A percentile compares a stretch with the other conserved stretches of the same genome.
Evolutionary conservation across 2,329 filamentous ascomycete species (phyloP).

Genomic region (Ophiocordyceps polyrhachis-furcata): DNA sequence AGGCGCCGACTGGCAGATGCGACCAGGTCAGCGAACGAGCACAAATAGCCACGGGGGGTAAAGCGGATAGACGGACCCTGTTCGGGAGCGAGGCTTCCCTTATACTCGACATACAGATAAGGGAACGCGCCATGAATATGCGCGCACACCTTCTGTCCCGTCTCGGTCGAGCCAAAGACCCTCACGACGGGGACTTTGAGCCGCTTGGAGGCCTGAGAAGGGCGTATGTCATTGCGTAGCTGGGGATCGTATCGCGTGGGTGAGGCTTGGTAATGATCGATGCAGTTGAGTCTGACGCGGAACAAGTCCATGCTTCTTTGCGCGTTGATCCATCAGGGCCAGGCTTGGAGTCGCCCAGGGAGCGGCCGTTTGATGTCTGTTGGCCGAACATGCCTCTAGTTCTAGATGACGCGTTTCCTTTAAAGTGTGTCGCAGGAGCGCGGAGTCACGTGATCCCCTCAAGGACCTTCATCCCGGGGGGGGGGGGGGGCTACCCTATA

Average conservation of each 20-base stretch:
- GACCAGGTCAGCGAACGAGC: slow-evolving; percentile 3
- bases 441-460: slow-evolving; percentile 10
- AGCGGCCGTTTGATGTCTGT: background rate
- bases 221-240: slow-evolving; percentile 45
- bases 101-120: slow-evolving; percentile 84
- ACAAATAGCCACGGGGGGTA: background rate
- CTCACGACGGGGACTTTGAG: slow-evolving; percentile 73
- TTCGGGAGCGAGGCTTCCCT: slow-evolving; percentile 44
- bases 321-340: slow-evolving; percentile 5
- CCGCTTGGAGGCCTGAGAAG: slow-evolving; percentile 38
- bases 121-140: slow-evolving; percentile 93
- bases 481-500: no score
- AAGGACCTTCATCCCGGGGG: background rate
- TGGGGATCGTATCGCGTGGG: slow-evolving; percentile 68
- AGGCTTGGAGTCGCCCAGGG: background rate
- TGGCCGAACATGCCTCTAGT: background rate
- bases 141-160: slow-evolving; percentile 86
- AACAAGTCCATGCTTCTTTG: slow-evolving; percentile 42
- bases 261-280: slow-evolving; percentile 79
- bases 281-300: slow-evolving; percentile 80
- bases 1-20: slow-evolving; percentile 41
- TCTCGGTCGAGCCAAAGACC: slow-evolving; percentile 83
- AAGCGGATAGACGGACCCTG: slow-evolving; percentile 35
- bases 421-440: slow-evolving; percentile 2
- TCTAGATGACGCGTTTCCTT: background rate